These are phyloP conservation scores for Sporothrix brasiliensis DNA, from an alignment of 2,329 filamentous ascomycete genomes.

Conservation along the genomic window DNA sequence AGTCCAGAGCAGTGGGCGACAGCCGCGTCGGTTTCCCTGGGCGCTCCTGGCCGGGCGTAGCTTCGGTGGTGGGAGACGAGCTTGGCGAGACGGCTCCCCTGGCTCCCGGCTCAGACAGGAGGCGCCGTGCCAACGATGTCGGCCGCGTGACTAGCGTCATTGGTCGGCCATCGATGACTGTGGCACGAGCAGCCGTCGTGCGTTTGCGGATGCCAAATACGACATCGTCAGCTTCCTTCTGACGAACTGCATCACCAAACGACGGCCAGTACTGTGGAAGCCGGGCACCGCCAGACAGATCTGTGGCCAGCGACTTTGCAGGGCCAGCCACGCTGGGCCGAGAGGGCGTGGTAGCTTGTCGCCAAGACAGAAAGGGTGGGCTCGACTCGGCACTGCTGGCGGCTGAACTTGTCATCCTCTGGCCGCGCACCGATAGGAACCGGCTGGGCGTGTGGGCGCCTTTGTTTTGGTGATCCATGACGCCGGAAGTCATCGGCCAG, in stretches of 20 bases:
- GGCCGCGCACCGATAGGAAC: background rate
- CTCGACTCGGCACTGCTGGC: conserved; percentile 19
- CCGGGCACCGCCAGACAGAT: background rate
- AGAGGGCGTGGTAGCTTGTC: background rate
- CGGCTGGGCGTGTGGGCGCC: background rate
- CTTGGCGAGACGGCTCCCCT: background rate
- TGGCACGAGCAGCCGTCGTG: background rate
- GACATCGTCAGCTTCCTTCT: background rate
- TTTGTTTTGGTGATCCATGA: conserved; percentile 12
- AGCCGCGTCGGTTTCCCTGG: background rate
- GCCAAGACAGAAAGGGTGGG: conserved; percentile 4
- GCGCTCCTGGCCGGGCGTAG: too few species aligned
- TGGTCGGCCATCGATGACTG: background rate
- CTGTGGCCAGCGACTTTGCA: background rate
- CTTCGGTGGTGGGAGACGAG: background rate
- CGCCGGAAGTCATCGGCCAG: background rate
- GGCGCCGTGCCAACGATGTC: conserved; percentile 7
- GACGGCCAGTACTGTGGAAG: conserved; percentile 2
- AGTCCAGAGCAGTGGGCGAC: conserved; percentile 22
- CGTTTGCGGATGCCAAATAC: conserved; percentile 18
- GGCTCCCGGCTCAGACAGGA: conserved; percentile 6
- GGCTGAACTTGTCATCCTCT: conserved; percentile 7
- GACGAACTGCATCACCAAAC: conserved; percentile 13
- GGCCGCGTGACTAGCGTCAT: background rate
- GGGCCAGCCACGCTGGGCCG: background rate